Conservation (phyloP, 495 filamentous ascomycete genomes). For the Halenospora varia region DNA sequence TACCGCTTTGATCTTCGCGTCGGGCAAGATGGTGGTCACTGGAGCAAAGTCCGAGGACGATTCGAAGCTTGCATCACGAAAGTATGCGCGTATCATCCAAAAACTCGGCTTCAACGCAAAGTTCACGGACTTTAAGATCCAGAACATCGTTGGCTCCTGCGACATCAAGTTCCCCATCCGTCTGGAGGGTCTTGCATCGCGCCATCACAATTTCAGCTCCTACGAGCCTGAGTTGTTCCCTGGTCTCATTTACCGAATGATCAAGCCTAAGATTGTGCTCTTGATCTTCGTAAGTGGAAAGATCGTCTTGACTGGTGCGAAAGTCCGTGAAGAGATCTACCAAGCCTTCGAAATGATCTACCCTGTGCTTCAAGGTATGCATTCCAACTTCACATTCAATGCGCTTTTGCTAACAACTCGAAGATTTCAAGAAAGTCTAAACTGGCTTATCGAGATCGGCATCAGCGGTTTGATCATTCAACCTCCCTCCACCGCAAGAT, state of each 20-base stretch:
- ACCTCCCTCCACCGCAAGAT: constrained; percentile 21
- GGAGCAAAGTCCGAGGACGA: constrained; percentile 99
- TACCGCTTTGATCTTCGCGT: constrained; percentile 95
- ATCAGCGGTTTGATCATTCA: constrained; percentile 21
- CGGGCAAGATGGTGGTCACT: constrained; percentile 99
- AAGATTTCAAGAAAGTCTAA: constrained; percentile 53
- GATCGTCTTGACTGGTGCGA: constrained; percentile 96
- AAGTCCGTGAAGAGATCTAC: constrained; percentile 98
- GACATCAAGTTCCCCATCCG: constrained; percentile 99
- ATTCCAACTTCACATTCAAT: background rate
- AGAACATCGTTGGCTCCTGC: constrained; percentile 98
- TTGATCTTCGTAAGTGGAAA: constrained; percentile 98
- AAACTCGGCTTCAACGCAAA: constrained; percentile 99
- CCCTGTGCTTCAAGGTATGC: constrained; percentile 85
- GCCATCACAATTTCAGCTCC: constrained; percentile 98
- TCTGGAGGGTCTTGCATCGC: constrained; percentile 87
- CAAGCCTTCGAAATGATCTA: constrained; percentile 99
- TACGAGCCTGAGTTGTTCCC: constrained; percentile 99
- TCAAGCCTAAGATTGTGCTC: constrained; percentile 99
- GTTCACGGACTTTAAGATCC: constrained; percentile 99
- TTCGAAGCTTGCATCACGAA: constrained; percentile 92
- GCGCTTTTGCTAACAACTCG: constrained; percentile 27
- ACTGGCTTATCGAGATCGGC: constrained; percentile 40
- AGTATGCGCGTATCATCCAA: constrained; percentile 99
- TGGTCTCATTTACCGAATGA: constrained; percentile 99